Base-by-base conservation (phyloP, 2,329 filamentous ascomycete species). In the Aspergillus sp. region DNA sequence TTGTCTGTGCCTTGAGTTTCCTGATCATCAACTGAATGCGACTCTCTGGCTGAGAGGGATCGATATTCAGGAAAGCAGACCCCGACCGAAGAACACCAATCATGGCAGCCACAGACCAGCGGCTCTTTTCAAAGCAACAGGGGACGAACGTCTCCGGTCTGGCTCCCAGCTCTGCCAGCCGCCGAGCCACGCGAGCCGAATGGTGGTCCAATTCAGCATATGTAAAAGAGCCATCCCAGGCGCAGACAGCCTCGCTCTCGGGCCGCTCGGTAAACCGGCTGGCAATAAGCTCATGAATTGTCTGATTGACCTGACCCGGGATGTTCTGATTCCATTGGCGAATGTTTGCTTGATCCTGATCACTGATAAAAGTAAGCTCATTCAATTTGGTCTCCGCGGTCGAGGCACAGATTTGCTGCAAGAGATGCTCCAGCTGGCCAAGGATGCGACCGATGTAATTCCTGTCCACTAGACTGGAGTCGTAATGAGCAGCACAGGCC, bases 181-280 rank as follows among this genome's bases (percentile, higher is more conserved):
- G 48, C 1, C 38, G 47, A 1, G 57, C 47, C 17, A 59, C 35
- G 14, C 45, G 26, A 16, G 52, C 30, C 3, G 54, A 45, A 14
- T 47, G 52, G 5, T 40, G 45, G 41, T 59, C 51, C 2, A 60
- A n/a, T 38, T 60, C 48, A 1, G 35, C 38, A 30, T 56, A 60
- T 6, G 56, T 56, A 33, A 58, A 47, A 14, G 33, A 46, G 13
- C 51, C 55, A 19, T 58, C 53, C 57, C 56, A 58, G 3, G 56
- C 43, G 43, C 47, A 51, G 5, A 60, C 51, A 11, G 58, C 56
- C 6, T 46, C 40, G 14, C 36, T 17, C 14, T 45, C 19, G 2
- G 56, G 49, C 2, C 47, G 47, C 24, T 47, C 30, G 1, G 17
- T 22, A 16, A 51, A 45, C 1, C 20, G 47, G 14, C 51, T 24